These are phyloP conservation scores for Apiosordaria backusii DNA, from an alignment of 495 filamentous ascomycete species.

Conservation along the genomic window DNA sequence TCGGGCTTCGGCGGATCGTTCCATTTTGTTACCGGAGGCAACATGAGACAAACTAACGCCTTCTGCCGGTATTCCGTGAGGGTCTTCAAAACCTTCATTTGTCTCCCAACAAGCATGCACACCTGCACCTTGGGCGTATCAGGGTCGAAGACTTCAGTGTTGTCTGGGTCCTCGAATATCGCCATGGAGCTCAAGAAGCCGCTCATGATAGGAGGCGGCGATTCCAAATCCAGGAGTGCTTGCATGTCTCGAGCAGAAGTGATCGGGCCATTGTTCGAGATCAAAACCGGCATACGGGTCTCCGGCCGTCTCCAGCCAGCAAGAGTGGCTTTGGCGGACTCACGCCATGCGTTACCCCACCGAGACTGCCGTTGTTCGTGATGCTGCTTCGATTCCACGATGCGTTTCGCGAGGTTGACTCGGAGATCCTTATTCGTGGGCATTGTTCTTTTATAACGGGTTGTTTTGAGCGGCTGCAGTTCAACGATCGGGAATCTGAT, in stretches of 20 bases:
- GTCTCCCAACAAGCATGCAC: background rate
- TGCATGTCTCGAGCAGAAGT: background rate
- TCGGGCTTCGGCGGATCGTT: background rate
- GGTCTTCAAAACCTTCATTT: background rate
- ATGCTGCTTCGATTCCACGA: background rate
- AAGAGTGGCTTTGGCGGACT: background rate
- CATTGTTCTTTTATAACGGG: background rate
- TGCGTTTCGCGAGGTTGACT: background rate
- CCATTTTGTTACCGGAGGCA: background rate
- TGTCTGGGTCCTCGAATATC: background rate
- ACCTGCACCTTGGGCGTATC: background rate
- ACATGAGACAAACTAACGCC: background rate
- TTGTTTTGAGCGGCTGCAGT: background rate
- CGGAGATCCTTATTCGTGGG: background rate
- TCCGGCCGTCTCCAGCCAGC: background rate
- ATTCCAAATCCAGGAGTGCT: background rate
- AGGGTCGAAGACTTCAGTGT: background rate
- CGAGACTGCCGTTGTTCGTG: background rate
- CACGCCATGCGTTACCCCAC: background rate
- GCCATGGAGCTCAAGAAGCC: background rate
- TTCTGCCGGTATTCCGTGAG: background rate
- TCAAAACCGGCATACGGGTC: background rate
- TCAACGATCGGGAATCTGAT: too few relatives aligned
- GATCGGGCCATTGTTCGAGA: background rate
- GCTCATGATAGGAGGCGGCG: background rate